phyloP scores from a whole-genome alignment of 2,329 filamentous ascomycete species.

The Septoria linicola region DNA sequence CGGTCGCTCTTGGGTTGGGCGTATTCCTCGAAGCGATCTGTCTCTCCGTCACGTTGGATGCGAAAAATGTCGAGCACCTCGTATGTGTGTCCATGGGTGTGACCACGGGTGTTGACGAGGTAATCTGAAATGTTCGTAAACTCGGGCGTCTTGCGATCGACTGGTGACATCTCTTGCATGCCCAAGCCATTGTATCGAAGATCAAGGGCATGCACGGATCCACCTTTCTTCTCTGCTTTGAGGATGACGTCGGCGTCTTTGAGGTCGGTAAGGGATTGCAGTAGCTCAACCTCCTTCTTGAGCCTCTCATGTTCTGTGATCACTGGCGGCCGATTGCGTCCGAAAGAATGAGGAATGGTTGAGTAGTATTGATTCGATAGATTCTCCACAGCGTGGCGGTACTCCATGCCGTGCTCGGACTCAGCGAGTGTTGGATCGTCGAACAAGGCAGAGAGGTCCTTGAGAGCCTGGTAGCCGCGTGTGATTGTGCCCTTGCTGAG shows the following conservation, averaged over 20 bases:
- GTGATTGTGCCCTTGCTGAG: slow-evolving; percentile 75
- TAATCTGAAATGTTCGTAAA: slow-evolving; percentile 66
- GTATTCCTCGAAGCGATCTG: slow-evolving; percentile 62
- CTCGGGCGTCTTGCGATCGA: slow-evolving; percentile 61
- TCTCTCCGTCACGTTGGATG: slow-evolving; percentile 72
- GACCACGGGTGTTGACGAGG: slow-evolving; percentile 63
- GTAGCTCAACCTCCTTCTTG: slow-evolving; percentile 73
- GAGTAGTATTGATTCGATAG: slow-evolving; percentile 79
- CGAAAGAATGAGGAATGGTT: slow-evolving; percentile 78
- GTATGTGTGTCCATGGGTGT: slow-evolving; percentile 63
- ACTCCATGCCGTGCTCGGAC: slow-evolving; percentile 37
- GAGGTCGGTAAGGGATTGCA: slow-evolving; percentile 82
- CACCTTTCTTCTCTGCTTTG: slow-evolving; percentile 55
- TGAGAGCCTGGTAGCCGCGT: slow-evolving; percentile 72
- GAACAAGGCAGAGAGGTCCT: slow-evolving; percentile 70
- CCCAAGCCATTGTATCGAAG: slow-evolving; percentile 69
- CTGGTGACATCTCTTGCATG: slow-evolving; percentile 72
- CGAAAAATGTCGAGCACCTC: slow-evolving; percentile 75
- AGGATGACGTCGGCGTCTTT: slow-evolving; percentile 77
- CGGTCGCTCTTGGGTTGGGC: slow-evolving; percentile 62
- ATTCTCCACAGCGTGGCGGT: slow-evolving; percentile 53
- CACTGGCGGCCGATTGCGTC: slow-evolving; percentile 68
- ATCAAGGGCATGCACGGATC: slow-evolving; percentile 64
- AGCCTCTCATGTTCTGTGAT: slow-evolving; percentile 59
- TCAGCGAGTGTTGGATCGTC: slow-evolving; percentile 51